Evolutionary conservation across 352 stramenopile genomes (phyloP).

Genomic region (Lagenidium sp.): DNA sequence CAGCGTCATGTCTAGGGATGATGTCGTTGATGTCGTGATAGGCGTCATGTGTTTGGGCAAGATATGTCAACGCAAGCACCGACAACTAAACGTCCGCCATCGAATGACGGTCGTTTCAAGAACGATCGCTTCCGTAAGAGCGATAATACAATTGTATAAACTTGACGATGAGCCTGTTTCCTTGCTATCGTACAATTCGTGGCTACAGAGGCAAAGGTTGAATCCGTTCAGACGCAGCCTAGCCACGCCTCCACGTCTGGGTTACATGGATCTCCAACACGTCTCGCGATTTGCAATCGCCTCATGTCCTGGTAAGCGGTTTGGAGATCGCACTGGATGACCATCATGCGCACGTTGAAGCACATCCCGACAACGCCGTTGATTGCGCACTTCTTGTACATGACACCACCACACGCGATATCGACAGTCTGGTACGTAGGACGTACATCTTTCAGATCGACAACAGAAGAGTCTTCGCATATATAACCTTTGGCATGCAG

Average conservation of each 20-base stretch:
- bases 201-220: no score
- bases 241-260: slow-evolving; percentile 7
- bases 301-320: slow-evolving; percentile 6
- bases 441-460: slow-evolving; percentile 3
- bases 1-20: no score
- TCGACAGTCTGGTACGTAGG: slow-evolving; percentile 1
- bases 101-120: no score
- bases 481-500: not conserved
- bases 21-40: no score
- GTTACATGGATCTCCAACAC: slow-evolving; percentile 7
- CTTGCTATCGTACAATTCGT: no score
- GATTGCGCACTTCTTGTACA: slow-evolving; percentile 11
- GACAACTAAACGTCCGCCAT: no score
- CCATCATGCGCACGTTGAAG: slow-evolving; percentile 12
- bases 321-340: slow-evolving; percentile 6
- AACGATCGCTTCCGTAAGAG: no score
- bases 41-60: no score
- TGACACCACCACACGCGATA: slow-evolving; percentile 6
- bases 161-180: no score
- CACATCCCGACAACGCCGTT: slow-evolving; percentile 7
- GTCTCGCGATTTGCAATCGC: slow-evolving; percentile 5
- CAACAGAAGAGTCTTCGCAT: not conserved
- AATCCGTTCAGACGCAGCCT: no score
- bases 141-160: no score
- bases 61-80: no score